Evolutionary conservation across 2,329 filamentous ascomycete species (phyloP).

Genomic region (Colletotrichum sp.): DNA sequence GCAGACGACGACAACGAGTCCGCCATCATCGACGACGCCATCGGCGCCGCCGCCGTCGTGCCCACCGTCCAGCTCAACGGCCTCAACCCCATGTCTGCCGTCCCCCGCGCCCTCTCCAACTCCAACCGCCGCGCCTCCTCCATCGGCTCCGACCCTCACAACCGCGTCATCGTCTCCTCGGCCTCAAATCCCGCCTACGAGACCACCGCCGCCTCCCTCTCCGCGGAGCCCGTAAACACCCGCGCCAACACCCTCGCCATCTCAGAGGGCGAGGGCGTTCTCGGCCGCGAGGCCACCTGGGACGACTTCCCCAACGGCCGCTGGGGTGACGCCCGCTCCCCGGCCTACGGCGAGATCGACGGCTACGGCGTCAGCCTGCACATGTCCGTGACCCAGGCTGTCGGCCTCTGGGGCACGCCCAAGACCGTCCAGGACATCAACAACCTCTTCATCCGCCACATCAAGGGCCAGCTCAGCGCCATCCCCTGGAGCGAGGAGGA

Average conservation of each 20-base stretch:
- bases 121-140: constrained; percentile 72
- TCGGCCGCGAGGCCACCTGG: constrained; percentile 96
- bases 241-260: constrained; percentile 89
- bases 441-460: constrained; percentile 78
- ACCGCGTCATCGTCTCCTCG: constrained; percentile 81
- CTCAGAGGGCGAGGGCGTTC: constrained; percentile 87
- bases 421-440: constrained; percentile 74
- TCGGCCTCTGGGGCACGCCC: constrained; percentile 85
- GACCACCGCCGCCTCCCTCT: constrained; percentile 76
- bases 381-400: constrained; percentile 83
- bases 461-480: constrained; percentile 78
- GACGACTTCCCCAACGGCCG: constrained; percentile 97
- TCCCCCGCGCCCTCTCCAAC: constrained; percentile 40
- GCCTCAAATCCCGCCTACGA: constrained; percentile 70
- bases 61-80: constrained; percentile 60
- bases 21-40: constrained; percentile 52
- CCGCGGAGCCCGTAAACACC: constrained; percentile 72
- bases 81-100: constrained; percentile 30
- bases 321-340: constrained; percentile 91
- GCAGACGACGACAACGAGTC: constrained; percentile 59
- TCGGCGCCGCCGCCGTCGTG: constrained; percentile 40
- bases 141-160: constrained; percentile 83
- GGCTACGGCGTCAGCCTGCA: constrained; percentile 98
- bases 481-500: constrained; percentile 96
- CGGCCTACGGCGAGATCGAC: constrained; percentile 95